phyloP scores from a whole-genome alignment of 139 green algal species.

The Chlamydomonas applanata region DNA sequence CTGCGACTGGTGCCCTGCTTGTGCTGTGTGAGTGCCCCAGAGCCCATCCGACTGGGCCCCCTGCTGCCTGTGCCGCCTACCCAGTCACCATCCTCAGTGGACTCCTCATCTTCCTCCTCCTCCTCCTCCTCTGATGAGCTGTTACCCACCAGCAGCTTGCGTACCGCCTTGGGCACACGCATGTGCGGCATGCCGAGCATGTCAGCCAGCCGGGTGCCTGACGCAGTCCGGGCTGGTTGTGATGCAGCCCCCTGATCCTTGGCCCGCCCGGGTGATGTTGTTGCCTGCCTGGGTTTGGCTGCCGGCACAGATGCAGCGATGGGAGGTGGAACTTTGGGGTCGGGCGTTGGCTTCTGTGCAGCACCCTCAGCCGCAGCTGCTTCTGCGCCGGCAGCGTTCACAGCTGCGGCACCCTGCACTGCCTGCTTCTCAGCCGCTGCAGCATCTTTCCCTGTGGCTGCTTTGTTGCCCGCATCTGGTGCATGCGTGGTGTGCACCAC shows the following conservation, averaged over 20 bases:
- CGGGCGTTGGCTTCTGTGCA: too few species aligned
- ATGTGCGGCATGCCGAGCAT: too few species aligned
- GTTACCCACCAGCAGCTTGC: not conserved
- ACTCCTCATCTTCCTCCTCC: too few species aligned
- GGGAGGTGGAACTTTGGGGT: too few species aligned
- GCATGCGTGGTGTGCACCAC: not conserved
- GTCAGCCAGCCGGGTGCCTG: too few species aligned
- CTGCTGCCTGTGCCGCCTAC: too few species aligned
- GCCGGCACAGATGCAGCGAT: not conserved
- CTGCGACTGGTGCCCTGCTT: too few species aligned
- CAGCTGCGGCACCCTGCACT: not conserved
- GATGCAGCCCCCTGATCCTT: not conserved
- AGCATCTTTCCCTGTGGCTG: not conserved
- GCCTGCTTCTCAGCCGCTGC: not conserved
- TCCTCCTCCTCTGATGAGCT: not conserved
- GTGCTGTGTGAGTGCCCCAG: too few species aligned
- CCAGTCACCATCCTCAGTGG: too few species aligned
- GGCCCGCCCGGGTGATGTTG: not conserved
- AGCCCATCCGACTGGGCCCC: too few species aligned
- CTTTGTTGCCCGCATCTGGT: not conserved
- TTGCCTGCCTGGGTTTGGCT: not conserved
- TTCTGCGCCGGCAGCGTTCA: not conserved
- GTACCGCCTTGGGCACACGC: too few species aligned
- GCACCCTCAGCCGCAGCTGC: slow-evolving; percentile 2
- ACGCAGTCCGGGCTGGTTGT: not conserved